Percentiles rank a stretch among this genome's conserved stretches.
Conservation (phyloP, 164 flowering plant genomes). For the Magnolia officinalis region DNA sequence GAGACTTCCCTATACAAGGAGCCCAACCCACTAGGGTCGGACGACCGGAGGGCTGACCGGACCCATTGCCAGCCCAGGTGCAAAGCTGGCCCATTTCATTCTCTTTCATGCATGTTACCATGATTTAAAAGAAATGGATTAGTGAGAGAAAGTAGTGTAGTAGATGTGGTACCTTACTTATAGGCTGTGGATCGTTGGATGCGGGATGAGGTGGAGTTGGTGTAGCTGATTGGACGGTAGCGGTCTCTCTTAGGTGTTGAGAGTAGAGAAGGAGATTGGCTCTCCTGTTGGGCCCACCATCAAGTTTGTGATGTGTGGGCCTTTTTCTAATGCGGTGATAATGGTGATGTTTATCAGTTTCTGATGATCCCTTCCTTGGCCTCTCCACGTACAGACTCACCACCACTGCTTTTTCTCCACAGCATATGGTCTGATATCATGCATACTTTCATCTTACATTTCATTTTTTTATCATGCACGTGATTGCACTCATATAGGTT, state of each 20-base stretch:
- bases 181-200: constrained; percentile 10
- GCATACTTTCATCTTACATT: background rate
- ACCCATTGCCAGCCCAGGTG: too few relatives aligned
- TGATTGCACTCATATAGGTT: background rate
- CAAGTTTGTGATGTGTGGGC: constrained; percentile 7
- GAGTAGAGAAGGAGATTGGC: constrained; percentile 51
- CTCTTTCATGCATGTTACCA: too few relatives aligned
- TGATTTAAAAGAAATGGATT: background rate
- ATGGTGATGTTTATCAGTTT: constrained; percentile 14
- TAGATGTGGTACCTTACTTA: constrained; percentile 8
- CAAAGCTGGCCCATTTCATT: too few relatives aligned
- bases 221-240: constrained; percentile 8
- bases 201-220: constrained; percentile 10
- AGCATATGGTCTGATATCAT: constrained; percentile 21
- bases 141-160: too few relatives aligned
- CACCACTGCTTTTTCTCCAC: constrained; percentile 29
- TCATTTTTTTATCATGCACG: background rate
- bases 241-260: constrained; percentile 37
- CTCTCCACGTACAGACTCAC: constrained; percentile 41
- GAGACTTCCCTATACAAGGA: too few relatives aligned
- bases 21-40: too few relatives aligned
- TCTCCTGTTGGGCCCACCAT: constrained; percentile 36
- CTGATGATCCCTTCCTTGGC: constrained; percentile 24
- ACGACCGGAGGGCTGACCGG: too few relatives aligned
- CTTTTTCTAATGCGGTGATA: constrained; percentile 14